Conservation (phyloP, 805 yeast species). For the Vanderwaltozyma verrucispora region DNA sequence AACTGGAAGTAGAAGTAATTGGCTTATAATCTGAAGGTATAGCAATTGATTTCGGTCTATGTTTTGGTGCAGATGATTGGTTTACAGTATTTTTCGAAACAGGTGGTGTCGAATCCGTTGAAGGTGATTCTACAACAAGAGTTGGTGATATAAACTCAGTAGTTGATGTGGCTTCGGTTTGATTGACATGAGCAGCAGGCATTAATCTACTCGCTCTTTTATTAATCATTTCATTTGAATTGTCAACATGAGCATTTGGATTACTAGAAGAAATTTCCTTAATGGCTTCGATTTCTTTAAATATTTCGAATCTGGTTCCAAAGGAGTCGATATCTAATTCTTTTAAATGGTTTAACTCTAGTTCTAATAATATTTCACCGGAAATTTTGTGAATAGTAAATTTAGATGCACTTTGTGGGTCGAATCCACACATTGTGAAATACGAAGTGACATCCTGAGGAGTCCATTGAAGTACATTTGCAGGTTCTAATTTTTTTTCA, state of each 20-base stretch:
- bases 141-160: not conserved
- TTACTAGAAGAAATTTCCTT: constrained; percentile 14
- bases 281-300: constrained; percentile 75
- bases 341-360: constrained; percentile 77
- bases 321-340: constrained; percentile 87
- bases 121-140: not conserved
- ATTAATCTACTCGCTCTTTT: constrained; percentile 18
- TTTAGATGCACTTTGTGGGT: constrained; percentile 59
- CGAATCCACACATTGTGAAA: constrained; percentile 65
- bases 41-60: constrained; percentile 8
- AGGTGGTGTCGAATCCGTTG: not conserved
- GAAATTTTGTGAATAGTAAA: constrained; percentile 83
- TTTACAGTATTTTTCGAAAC: not conserved
- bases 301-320: constrained; percentile 90
- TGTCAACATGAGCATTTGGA: not conserved
- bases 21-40: constrained; percentile 5
- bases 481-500: not conserved
- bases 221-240: not conserved
- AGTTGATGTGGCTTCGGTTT: constrained; percentile 5
- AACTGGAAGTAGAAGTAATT: constrained; percentile 2
- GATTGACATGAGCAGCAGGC: constrained; percentile 33
- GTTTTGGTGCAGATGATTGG: not conserved
- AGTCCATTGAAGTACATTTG: constrained; percentile 56
- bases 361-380: constrained; percentile 74
- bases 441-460: constrained; percentile 79